Evolutionary conservation across 2,329 filamentous ascomycete species (phyloP), one percentile per base, ranked within the genome.

Genomic region (Talaromyces sp.): DNA sequence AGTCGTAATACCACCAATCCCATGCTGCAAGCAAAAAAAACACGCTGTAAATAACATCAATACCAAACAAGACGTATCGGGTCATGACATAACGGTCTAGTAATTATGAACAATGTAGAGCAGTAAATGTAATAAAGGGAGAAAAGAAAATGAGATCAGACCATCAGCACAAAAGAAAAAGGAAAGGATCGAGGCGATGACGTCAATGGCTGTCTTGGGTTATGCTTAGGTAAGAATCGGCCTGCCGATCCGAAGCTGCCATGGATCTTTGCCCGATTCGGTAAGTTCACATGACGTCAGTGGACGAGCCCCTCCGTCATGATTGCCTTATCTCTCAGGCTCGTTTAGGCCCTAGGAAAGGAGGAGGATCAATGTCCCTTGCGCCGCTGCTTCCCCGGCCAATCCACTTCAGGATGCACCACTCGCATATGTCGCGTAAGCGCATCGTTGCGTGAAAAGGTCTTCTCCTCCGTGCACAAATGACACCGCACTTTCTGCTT

Each of bases 401-500:
- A 89, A 68, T 93, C 90, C 64, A 94, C 85, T 67, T 97, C 92
- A 0, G 94, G 93, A 77, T 97, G 94, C 68, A 96, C 94, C 58
- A 97, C 93, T 41, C 93, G 88, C 84, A 97, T 96, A 76, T 99
- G 95, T 67, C 95, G 84, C 14, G 94, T 98, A 57, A 98, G 83
- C 1, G 95, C 95, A 81, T 99, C 95, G 68, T 94, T 95, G 65
- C 95, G 88, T 71, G 93, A 97, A 74, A 99, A 99, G 0, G 92
- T 96, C 84, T 98, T 98, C 74, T 98, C 94, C 72, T 98, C 93
- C 1, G 91, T 93, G 79, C 95, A 99, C 57, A 97, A 81, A 68
- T 93, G 88, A 78, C 95, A 99, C 52, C 92, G 89, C 8, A 97
- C 93, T 82, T 98, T 98, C 77, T 93, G 89, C 83, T 97, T 97